These are phyloP conservation scores for Ilyonectria mors-panacis DNA, from an alignment of 2,329 filamentous ascomycete genomes.

Conservation along the genomic window DNA sequence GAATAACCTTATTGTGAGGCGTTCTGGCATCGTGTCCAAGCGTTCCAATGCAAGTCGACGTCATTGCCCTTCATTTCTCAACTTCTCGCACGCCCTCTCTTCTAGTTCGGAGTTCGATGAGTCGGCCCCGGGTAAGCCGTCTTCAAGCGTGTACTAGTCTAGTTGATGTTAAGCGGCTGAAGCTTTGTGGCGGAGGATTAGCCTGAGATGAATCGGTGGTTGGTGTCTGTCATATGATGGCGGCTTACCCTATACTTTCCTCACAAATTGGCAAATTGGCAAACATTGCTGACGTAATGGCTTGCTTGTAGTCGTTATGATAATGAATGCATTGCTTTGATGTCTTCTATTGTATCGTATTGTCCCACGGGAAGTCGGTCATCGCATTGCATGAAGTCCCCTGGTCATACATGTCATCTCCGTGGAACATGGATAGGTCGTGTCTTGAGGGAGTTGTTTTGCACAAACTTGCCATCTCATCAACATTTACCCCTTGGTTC, in stretches of 20 bases:
- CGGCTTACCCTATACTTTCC: not conserved
- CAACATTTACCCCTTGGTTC: too few relatives aligned
- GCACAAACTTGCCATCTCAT: too few relatives aligned
- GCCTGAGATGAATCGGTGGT: not conserved
- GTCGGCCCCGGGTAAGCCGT: not conserved
- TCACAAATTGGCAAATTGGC: too few relatives aligned
- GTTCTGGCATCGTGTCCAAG: constrained; percentile 6
- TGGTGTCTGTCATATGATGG: not conserved
- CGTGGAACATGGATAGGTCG: too few relatives aligned
- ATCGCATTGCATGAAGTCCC: too few relatives aligned
- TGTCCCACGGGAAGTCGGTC: too few relatives aligned
- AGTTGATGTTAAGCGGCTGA: not conserved
- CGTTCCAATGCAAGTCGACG: constrained; percentile 31
- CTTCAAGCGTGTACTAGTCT: not conserved
- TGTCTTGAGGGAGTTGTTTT: too few relatives aligned
- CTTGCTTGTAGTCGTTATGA: too few relatives aligned
- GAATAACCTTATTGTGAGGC: constrained; percentile 42
- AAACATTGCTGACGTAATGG: too few relatives aligned
- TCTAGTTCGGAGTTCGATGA: not conserved
- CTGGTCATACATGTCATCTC: too few relatives aligned
- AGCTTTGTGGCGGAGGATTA: not conserved
- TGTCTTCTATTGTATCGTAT: too few relatives aligned
- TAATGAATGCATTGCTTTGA: too few relatives aligned
- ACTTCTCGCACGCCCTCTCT: not conserved
- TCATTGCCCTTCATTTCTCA: constrained; percentile 2